Evolutionary conservation across 1,284 basidiomycete genomes (phyloP).

Genomic region (Ustilago nuda): DNA sequence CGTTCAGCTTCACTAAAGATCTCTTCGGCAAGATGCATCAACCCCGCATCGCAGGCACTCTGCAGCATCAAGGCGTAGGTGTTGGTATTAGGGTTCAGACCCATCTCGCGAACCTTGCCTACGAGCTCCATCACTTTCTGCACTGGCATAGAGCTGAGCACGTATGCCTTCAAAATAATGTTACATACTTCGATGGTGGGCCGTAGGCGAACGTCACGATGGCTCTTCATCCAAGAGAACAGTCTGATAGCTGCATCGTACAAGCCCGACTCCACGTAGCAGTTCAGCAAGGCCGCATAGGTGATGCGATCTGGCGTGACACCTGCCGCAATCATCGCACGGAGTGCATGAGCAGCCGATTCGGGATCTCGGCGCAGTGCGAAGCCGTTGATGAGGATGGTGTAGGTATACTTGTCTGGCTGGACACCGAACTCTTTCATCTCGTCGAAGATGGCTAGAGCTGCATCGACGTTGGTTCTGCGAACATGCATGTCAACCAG

Average conservation of each 20-base stretch:
- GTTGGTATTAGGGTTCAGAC: conserved; percentile 75
- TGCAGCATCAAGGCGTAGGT: conserved; percentile 85
- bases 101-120: conserved; percentile 73
- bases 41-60: conserved; percentile 81
- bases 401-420: conserved; percentile 74
- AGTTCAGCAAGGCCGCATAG: conserved; percentile 80
- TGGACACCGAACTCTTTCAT: conserved; percentile 74
- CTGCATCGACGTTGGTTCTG: conserved; percentile 65
- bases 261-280: conserved; percentile 83
- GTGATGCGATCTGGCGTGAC: conserved; percentile 61
- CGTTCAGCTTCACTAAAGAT: conserved; percentile 72
- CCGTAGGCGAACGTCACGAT: conserved; percentile 35
- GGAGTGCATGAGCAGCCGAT: conserved; percentile 78
- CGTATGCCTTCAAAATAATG: conserved; percentile 85
- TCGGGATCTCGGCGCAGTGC: conserved; percentile 77
- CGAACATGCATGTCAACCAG: conserved; percentile 44
- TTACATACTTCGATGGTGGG: conserved; percentile 69
- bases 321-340: conserved; percentile 72
- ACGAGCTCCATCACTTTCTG: conserved; percentile 78
- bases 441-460: conserved; percentile 75
- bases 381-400: conserved; percentile 77
- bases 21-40: conserved; percentile 77
- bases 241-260: conserved; percentile 80
- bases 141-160: conserved; percentile 83
- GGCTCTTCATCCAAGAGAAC: conserved; percentile 76